Base-by-base conservation (phyloP, 306 rosid genomes). In the Rosa multiflora region DNA sequence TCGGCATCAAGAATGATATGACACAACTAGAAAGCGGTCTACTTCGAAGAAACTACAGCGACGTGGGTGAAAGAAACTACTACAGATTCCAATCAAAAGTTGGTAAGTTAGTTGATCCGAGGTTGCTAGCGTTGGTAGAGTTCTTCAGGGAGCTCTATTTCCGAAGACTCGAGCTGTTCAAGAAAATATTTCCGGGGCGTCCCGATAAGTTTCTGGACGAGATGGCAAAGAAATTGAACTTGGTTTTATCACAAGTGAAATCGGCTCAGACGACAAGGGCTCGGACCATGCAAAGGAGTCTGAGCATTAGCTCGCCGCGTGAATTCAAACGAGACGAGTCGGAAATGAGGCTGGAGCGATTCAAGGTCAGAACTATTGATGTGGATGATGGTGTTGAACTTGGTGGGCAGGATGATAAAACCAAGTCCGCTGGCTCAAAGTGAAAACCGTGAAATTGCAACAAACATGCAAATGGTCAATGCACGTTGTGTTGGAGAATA, bases 111-210 rank as follows among this genome's bases (percentile, higher is more conserved):
- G 79, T 76, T 17, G 88, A 88, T 43, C 80, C 82, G 13, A 82
- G 82, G 73, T 21, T 72, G 35, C 3, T 83, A 26, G 73, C 83
- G 51, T 37, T 88, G 80, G 35, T 86, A 52, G 89, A 82, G n/a
- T 86, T 83, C 74, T 79, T 84, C 32, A 77, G 83, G 82, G 86
- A 83, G 43, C 83, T 88, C 37, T 85, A 80, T 21, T 51, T 78
- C 63, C 72, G 88, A 21, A 62, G 76, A 58, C 32, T 11, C 44
- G 89, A 85, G 12, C 44, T 81, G 68, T 81, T 79, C 71, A 77
- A 58, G 83, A 79, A 56, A 18, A 58, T 77, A 20, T 79, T 88
- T 77, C 88, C 88, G 0, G 69, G 42, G 67, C 49, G 37, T 48
- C 78, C 73, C 2, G 81, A 62, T 8, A 67, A 77, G 43, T n/a